phyloP scores from a whole-genome alignment of 2,329 filamentous ascomycete species.

The Xylariomycetidae sp. region DNA sequence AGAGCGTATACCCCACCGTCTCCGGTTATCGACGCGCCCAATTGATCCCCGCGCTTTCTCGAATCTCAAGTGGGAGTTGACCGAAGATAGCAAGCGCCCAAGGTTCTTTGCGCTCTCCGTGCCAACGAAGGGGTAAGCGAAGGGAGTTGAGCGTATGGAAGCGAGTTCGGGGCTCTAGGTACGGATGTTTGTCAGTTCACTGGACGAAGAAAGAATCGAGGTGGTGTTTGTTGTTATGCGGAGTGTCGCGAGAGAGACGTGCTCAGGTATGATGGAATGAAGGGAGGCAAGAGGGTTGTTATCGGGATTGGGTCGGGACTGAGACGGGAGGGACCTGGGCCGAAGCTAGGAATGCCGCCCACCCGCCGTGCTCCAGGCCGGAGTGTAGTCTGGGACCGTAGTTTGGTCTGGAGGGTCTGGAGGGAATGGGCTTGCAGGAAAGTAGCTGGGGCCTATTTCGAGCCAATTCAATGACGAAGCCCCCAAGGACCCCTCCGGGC shows the following conservation, averaged over 20 bases:
- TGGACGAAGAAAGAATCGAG: slow-evolving; percentile 4
- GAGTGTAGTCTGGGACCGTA: not conserved
- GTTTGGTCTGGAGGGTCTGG: slow-evolving; percentile 12
- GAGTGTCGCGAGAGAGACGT: slow-evolving; percentile 13
- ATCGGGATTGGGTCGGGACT: slow-evolving; percentile 17
- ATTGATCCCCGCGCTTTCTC: too few species aligned
- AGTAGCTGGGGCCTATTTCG: slow-evolving; percentile 14
- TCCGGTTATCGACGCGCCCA: too few species aligned
- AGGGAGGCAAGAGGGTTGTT: slow-evolving; percentile 20
- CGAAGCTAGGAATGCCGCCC: slow-evolving; percentile 24
- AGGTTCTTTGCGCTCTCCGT: not conserved
- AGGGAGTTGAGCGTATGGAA: not conserved
- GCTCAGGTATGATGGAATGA: slow-evolving; percentile 24
- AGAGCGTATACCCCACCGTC: slow-evolving; percentile 1
- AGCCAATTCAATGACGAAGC: slow-evolving; percentile 4
- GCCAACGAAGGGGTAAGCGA: not conserved
- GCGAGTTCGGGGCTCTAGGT: not conserved
- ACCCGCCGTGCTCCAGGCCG: slow-evolving; percentile 11
- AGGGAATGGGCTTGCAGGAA: slow-evolving; percentile 14
- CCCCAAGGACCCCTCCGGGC: too few species aligned
- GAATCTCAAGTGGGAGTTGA: too few species aligned
- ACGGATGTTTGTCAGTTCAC: slow-evolving; percentile 17
- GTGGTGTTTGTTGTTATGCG: slow-evolving; percentile 19
- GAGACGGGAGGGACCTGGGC: slow-evolving; percentile 17
- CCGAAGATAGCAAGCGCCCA: not conserved